Evolutionary conservation across 2,329 filamentous ascomycete species (phyloP), one percentile per base, ranked within the genome.

Genomic region (Hymenoscyphus occultus): DNA sequence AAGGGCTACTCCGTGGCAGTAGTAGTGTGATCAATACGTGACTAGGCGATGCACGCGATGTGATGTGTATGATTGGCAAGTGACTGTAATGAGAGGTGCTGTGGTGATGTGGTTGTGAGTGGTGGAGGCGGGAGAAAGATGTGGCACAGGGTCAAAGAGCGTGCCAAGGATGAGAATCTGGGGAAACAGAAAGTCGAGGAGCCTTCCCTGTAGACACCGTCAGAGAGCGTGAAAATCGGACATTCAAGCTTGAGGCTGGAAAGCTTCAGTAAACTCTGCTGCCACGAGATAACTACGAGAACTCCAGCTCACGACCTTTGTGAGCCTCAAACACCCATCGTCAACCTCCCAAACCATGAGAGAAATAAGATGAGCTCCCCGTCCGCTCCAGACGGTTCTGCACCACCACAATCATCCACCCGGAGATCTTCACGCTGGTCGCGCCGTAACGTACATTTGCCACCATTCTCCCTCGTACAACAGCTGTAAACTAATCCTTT

Each of bases 281-380:
- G 40, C 40, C 40, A 14, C 13, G 40, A 42, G 13, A 42, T 5
- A 13, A 7, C 5, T 7, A 22, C 42, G 6, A 19, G 6, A n/a
- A 6, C 45, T 51, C 10, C 45, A 28, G 45, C 45, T 51, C 45
- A 51, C 45, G 9, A 22, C 4, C 9, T 51, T 10, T 22, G 45
- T 51, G n/a, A 51, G 45, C 45, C 45, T 28, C 19, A 10, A 16
- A 51, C 19, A 6, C n/a, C 19, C 45, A 51, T 51, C 45, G n/a
- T 51, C 45, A 22, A 51, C 45, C 45, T 13, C n/a, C 19, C 54
- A 57, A 63, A 65, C 54, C 63, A 71, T 71, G 69, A 71, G 64
- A 66, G 60, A 39, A 57, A 63, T 64, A 71, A 67, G 39, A 76
- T 76, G 74, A 75, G 71, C 66, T 71, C 72, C 31, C 72, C 72